Evolutionary conservation across 805 yeast species (phyloP), one percentile per base, ranked within the genome.

Genomic region (Cyberlindnera suaveolens): DNA sequence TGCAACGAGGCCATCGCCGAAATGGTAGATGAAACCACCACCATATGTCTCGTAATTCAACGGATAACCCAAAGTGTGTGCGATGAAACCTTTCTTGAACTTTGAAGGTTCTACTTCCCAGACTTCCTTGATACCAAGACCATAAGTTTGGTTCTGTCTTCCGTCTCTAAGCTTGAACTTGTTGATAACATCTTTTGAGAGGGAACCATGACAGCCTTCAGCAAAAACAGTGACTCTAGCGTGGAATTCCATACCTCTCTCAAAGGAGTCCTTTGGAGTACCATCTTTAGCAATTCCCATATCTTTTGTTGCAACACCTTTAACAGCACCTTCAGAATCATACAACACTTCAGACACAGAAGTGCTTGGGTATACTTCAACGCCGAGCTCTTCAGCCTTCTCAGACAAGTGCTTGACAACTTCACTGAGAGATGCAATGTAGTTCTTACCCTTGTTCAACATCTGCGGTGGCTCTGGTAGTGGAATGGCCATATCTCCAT

Each of bases 171-270:
- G 67, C 35, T 80, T 71, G 64, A 66, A 91, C 54, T 81, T 78
- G 42, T 73, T 67, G 41, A 91, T 82, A 0, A 78, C 82, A 58
- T 84, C 77, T 61, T 93, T 91, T 11, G 90, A 72, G 42, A 93
- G 68, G 1, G 96, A 89, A 0, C 99, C 99, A 64, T 90, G 98
- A 61, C 99, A 93, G n/a, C 99, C 99, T 66, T 93, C 99, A 5
- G 96, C 96, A 29, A 93, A 72, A 15, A 93, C 84, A 0, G 97
- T 90, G 46, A 82, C 71, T 54, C 93, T 78, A 5, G 99, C 87
- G 53, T 83, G 93, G 64, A 93, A 93, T 64, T 88, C 98, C 96
- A 93, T 86, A 20, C 99, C 99, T 51, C 96, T 75, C 64, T 93
- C 96, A 63, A 87, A 93, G n/a, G 77, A 71, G 50, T 76, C 85